These are phyloP conservation scores for Candida odintsovae DNA, from an alignment of 805 yeast genomes.

Conservation along the genomic window DNA sequence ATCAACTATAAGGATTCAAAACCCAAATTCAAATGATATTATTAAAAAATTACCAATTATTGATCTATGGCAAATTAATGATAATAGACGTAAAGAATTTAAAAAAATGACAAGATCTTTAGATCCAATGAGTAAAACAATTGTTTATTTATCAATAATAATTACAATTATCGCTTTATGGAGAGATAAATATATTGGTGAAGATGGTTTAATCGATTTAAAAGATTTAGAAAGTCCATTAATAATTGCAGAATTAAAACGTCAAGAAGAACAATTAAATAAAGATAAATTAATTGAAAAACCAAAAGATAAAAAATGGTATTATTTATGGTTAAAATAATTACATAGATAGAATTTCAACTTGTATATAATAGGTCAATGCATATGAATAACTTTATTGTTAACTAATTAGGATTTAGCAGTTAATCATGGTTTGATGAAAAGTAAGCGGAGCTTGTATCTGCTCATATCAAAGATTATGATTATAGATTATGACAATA, in stretches of 20 bases:
- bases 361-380: too few relatives aligned
- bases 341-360: too few relatives aligned
- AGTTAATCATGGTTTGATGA: too few relatives aligned
- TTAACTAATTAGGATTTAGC: too few relatives aligned
- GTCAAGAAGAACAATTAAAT: conserved; percentile 12
- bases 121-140: conserved; percentile 52
- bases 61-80: conserved; percentile 38
- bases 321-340: conserved; percentile 22
- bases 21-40: conserved; percentile 12
- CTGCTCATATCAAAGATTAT: too few relatives aligned
- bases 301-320: conserved; percentile 17
- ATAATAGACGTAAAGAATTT: conserved; percentile 35
- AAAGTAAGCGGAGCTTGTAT: too few relatives aligned
- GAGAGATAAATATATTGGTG: conserved; percentile 48
- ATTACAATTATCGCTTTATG: conserved; percentile 47
- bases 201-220: conserved; percentile 27
- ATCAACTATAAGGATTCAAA: conserved; percentile 17
- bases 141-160: conserved; percentile 43
- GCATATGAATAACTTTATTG: too few relatives aligned
- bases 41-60: conserved; percentile 30
- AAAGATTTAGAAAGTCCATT: conserved; percentile 33
- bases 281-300: conserved; percentile 2
- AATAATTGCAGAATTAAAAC: conserved; percentile 31
- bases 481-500: too few relatives aligned
- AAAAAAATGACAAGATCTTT: conserved; percentile 43